phyloP scores from a whole-genome alignment of 768 basidiomycete species.

The Dentipellis fragilis region DNA sequence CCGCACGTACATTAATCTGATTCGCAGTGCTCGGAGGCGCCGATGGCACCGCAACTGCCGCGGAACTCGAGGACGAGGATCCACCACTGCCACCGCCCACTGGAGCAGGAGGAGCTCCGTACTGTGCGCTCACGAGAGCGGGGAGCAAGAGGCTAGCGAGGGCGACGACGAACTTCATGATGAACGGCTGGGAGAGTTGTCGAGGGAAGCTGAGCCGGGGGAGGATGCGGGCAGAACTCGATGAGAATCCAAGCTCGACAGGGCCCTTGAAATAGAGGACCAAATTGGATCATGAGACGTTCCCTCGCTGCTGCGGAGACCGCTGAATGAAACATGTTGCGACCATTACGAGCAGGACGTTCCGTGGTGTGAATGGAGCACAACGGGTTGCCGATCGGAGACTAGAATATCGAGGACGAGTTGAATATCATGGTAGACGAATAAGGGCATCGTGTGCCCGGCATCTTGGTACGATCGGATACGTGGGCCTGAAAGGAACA shows the following conservation, averaged over 20 bases:
- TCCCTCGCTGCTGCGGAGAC: not conserved
- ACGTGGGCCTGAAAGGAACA: not conserved
- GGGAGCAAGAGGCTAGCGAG: constrained; percentile 21
- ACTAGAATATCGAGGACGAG: not conserved
- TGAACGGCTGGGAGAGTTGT: not conserved
- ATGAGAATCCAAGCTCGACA: not conserved
- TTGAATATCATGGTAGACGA: not conserved
- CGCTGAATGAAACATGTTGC: too few species aligned
- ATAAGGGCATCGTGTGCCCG: not conserved
- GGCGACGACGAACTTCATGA: constrained; percentile 24
- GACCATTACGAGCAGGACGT: too few species aligned
- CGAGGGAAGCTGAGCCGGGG: not conserved
- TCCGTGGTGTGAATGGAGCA: too few species aligned
- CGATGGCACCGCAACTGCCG: constrained; percentile 23
- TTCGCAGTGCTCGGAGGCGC: constrained; percentile 14
- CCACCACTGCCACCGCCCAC: constrained; percentile 3
- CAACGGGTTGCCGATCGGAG: not conserved
- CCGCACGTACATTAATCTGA: constrained; percentile 12
- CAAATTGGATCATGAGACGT: not conserved
- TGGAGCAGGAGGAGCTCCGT: constrained; percentile 15
- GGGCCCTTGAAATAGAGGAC: not conserved
- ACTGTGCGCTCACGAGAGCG: constrained; percentile 30
- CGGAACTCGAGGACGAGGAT: not conserved
- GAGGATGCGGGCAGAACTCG: not conserved
- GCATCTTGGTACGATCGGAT: not conserved